Percentiles rank a stretch among this genome's conserved stretches.
Conservation (phyloP, 371 early-diverging fungal genomes). For the Amoeboaphelidium protococcarum region DNA sequence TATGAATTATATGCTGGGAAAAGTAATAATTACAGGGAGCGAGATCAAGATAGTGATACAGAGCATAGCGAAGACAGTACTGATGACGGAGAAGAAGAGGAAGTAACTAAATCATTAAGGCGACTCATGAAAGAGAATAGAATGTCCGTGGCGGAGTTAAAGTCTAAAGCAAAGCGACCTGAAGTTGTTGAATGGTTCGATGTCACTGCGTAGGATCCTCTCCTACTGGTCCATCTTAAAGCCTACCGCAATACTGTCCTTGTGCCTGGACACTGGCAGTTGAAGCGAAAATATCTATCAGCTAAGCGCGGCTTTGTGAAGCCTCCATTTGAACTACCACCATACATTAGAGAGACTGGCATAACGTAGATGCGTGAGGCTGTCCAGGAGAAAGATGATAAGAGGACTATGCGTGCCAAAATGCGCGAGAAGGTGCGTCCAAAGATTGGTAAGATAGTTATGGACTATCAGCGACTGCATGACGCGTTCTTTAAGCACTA, state of each 20-base stretch:
- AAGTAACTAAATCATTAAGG: too few species aligned
- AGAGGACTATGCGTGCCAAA: conserved; percentile 45
- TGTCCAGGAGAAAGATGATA: conserved; percentile 59
- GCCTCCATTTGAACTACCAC: conserved; percentile 75
- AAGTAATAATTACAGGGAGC: too few species aligned
- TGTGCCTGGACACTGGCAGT: conserved; percentile 85
- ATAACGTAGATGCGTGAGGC: conserved; percentile 85
- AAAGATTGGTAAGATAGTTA: conserved; percentile 80
- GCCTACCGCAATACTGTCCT: conserved; percentile 75
- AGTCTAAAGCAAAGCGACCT: conserved; percentile 64
- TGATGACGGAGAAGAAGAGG: too few species aligned
- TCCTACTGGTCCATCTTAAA: conserved; percentile 65
- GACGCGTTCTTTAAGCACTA: conserved; percentile 93
- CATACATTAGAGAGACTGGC: conserved; percentile 87
- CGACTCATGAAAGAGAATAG: conserved; percentile 22
- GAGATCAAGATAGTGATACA: too few species aligned
- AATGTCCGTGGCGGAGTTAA: conserved; percentile 68
- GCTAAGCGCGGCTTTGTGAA: conserved; percentile 87
- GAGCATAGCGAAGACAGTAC: too few species aligned
- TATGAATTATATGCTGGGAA: too few species aligned
- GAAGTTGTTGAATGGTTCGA: conserved; percentile 96
- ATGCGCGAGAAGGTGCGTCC: conserved; percentile 67
- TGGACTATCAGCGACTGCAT: conserved; percentile 86
- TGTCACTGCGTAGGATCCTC: conserved; percentile 67
- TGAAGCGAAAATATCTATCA: conserved; percentile 82